A percentile compares a stretch with the other conserved stretches of the same genome.
These are phyloP conservation scores for Mycena rosella DNA, from an alignment of 768 basidiomycete genomes.

Conservation along the genomic window DNA sequence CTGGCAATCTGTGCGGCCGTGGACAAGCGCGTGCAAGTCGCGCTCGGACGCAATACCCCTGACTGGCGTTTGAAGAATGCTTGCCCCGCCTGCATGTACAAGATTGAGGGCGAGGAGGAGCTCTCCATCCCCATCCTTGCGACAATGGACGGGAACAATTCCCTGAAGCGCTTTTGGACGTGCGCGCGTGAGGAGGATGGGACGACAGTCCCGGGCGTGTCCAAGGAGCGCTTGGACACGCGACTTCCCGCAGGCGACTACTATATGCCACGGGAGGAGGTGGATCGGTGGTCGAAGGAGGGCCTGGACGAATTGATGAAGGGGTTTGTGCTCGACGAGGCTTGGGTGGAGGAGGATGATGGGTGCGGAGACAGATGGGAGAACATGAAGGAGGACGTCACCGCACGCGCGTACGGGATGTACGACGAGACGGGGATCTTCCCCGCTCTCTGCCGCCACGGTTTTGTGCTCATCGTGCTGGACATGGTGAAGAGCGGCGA, in stretches of 20 bases:
- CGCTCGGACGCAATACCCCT: slow-evolving; percentile 43
- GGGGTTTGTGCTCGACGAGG: slow-evolving; percentile 6
- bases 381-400: neutral
- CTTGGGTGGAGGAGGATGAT: no score
- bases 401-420: neutral
- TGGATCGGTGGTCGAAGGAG: neutral
- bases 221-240: neutral
- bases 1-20: slow-evolving; percentile 42
- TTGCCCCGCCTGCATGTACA: slow-evolving; percentile 51
- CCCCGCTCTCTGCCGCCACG: neutral
- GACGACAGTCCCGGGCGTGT: neutral
- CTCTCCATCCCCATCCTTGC: slow-evolving; percentile 41
- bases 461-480: neutral
- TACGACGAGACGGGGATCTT: neutral
- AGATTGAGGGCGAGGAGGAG: slow-evolving; percentile 47
- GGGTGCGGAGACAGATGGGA: no score
- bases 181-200: neutral
- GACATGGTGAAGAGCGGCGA: neutral
- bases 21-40: slow-evolving; percentile 37
- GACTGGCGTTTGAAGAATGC: slow-evolving; percentile 51
- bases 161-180: neutral
- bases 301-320: neutral
- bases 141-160: no score
- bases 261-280: neutral
- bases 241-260: neutral